These are phyloP conservation scores for Exidia glandulosa DNA, from an alignment of 768 basidiomycete genomes.

Conservation along the genomic window DNA sequence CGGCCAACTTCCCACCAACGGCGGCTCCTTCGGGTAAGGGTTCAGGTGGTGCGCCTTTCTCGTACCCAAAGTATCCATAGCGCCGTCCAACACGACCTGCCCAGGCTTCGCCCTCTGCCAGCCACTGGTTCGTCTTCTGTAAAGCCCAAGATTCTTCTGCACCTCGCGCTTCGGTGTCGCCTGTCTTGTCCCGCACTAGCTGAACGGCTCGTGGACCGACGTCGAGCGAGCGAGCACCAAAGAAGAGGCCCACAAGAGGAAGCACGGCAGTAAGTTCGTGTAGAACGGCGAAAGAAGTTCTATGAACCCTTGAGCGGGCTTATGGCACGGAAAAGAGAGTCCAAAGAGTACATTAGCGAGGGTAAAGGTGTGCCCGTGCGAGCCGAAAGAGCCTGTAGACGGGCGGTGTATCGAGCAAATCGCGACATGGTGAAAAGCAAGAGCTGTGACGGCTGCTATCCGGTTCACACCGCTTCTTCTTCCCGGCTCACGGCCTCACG, in stretches of 20 bases:
- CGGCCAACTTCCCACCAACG: slow-evolving; percentile 36
- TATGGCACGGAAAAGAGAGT: background rate
- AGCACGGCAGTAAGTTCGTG: slow-evolving; percentile 79
- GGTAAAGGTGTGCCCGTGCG: slow-evolving; percentile 67
- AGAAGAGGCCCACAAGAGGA: slow-evolving; percentile 68
- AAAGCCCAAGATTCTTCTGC: slow-evolving; percentile 27
- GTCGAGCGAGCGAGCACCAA: slow-evolving; percentile 50
- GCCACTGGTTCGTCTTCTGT: slow-evolving; percentile 42
- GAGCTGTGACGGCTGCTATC: too few relatives aligned
- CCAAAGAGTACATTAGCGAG: slow-evolving; percentile 37
- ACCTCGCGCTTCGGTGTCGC: slow-evolving; percentile 2
- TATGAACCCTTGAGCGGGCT: background rate
- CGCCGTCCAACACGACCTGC: slow-evolving; percentile 58
- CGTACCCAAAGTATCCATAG: slow-evolving; percentile 74
- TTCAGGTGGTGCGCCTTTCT: slow-evolving; percentile 29
- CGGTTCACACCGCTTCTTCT: too few relatives aligned
- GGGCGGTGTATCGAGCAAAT: slow-evolving; percentile 32
- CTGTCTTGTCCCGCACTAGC: slow-evolving; percentile 16
- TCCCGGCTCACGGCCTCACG: too few relatives aligned
- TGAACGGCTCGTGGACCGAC: slow-evolving; percentile 57
- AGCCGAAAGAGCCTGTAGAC: slow-evolving; percentile 47
- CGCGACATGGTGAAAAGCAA: slow-evolving; percentile 1
- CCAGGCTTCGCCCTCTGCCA: slow-evolving; percentile 67
- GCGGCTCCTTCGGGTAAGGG: slow-evolving; percentile 11
- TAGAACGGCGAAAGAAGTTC: slow-evolving; percentile 64